phyloP scores from a whole-genome alignment of 2,329 filamentous ascomycete genomes.

The Cladosporium austrohemisphaericum region DNA sequence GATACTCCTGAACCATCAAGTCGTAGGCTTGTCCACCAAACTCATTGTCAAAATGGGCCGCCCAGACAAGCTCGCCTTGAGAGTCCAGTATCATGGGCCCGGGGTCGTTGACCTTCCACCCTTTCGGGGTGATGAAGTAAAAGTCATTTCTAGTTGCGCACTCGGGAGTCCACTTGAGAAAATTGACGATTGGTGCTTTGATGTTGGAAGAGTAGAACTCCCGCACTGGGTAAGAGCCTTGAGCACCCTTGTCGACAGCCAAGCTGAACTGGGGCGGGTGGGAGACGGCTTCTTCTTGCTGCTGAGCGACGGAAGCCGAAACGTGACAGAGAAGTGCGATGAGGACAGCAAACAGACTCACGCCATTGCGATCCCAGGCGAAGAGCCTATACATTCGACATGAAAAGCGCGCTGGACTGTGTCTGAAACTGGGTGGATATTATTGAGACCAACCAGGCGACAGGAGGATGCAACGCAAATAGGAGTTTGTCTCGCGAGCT shows the following conservation, averaged over 20 bases:
- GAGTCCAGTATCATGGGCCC: conserved; percentile 34
- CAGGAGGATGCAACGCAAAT: no score
- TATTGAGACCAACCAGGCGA: no score
- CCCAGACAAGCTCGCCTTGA: conserved; percentile 31
- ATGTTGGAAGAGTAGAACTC: conserved; percentile 25
- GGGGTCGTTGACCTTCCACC: conserved; percentile 28
- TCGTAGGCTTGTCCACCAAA: conserved; percentile 35
- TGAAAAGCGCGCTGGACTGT: conserved; percentile 18
- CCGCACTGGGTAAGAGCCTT: conserved; percentile 27
- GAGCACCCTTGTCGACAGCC: conserved; percentile 27
- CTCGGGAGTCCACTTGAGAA: conserved; percentile 25
- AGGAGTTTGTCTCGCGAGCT: no score
- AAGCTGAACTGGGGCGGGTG: conserved; percentile 9
- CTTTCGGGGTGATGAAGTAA: conserved; percentile 33
- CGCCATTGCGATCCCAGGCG: conserved; percentile 20
- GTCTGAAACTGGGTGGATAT: no score
- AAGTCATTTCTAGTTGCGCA: conserved; percentile 26
- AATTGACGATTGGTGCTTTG: conserved; percentile 28
- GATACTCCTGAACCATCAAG: conserved; percentile 34
- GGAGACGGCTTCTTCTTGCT: conserved; percentile 1
- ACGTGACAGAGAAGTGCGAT: conserved; percentile 8
- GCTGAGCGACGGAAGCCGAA: conserved; percentile 12
- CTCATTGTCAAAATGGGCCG: conserved; percentile 30
- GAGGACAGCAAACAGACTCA: conserved; percentile 16
- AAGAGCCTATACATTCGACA: conserved; percentile 25